Base-by-base conservation (phyloP, 2,329 filamentous ascomycete species). In the Neurospora sp. region DNA sequence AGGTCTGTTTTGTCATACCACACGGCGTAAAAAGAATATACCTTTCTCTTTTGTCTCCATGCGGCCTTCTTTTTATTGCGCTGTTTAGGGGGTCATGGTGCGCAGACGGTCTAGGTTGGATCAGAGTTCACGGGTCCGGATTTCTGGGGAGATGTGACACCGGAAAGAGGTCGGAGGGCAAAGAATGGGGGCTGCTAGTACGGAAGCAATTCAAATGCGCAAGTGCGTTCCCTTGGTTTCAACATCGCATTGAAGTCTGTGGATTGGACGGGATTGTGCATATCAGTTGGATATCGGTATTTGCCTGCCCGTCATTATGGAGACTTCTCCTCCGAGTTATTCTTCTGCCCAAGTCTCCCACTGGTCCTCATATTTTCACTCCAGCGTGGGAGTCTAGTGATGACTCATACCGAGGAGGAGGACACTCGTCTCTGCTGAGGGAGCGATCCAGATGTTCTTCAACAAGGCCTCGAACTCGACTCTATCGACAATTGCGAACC, bases 401-500 rank as follows among this genome's bases (percentile, higher is more conserved):
- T 71, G 69, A 62, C 75, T 72, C 76, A 78, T 78, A 71, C 75
- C 76, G 19, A 78, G 70, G 23, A 78, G 67, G 46, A 78, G 67
- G 46, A 74, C 68, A 36, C 74, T 74, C 15, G 70, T 73, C 66
- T 78, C 76, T 17, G 76, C 76, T 36, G 75, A 74, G 36, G 76
- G 76, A 37, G 72, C 74, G 23, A 67, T 68, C 76, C 75, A 77
- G 69, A 75, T 70, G 40, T 72, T 71, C 41, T 73, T 73, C 12
- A 77, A 69, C 17, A 72, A 70, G 12, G 67, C 62, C 33, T 76
- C 76, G 57, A 78, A 77, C 3, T 57, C 69, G 11, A 71, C 37
- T 17, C 69, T 72, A 65, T 77, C 76, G 66, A 78, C 41, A 66
- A 78, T 73, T 66, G 75, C 73, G 69, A 78, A 77, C 77, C 77